These are phyloP conservation scores for Chrysochromulina parva DNA, from an alignment of 78 protist genomes.

Conservation along the genomic window DNA sequence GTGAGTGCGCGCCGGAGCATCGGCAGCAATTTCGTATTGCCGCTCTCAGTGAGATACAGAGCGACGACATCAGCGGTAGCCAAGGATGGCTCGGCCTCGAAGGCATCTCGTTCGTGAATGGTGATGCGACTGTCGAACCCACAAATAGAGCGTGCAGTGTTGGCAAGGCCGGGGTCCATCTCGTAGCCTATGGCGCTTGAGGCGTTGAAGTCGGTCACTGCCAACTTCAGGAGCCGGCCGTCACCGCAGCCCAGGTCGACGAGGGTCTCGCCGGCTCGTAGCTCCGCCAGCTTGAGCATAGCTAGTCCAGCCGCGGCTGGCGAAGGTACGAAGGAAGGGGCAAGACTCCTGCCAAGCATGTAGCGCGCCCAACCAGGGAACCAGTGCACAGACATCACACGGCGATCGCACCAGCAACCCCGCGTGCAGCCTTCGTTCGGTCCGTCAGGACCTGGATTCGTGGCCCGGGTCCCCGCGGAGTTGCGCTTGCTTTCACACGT, in stretches of 20 bases:
- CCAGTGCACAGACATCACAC: no score
- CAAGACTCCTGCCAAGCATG: no score
- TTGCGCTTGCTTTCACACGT: no score
- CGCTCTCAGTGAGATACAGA: neutral
- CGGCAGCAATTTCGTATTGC: neutral
- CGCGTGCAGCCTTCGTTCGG: no score
- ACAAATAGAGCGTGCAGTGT: neutral
- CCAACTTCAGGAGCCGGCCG: neutral
- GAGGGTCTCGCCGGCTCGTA: neutral
- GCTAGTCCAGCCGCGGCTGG: no score
- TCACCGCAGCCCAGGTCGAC: slow-evolving; percentile 25
- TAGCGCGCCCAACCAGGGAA: no score
- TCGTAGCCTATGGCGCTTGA: neutral
- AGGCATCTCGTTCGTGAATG: neutral
- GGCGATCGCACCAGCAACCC: no score
- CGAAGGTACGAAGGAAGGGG: no score
- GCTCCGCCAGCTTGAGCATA: neutral
- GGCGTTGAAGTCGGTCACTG: neutral
- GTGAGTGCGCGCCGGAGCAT: neutral
- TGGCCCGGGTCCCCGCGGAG: no score
- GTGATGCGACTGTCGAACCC: neutral
- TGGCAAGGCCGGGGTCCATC: neutral
- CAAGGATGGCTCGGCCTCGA: neutral
- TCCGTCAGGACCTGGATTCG: no score
- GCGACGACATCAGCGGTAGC: neutral